These are phyloP conservation scores for Leccinum obscurum DNA, from an alignment of 768 basidiomycete species.

Conservation along the genomic window DNA sequence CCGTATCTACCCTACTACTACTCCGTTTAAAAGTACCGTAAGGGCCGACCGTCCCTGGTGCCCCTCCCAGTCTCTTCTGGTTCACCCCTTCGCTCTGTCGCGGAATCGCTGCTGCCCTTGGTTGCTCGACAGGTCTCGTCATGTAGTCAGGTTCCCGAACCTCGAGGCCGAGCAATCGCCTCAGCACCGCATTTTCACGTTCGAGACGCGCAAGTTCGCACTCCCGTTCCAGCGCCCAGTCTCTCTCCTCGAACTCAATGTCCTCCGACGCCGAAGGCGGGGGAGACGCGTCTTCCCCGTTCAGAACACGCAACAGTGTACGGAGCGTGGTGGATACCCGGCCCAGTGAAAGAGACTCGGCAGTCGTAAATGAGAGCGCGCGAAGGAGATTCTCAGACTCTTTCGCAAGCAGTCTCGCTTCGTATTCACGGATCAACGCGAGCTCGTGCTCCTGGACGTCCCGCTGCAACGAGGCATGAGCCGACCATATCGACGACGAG, in stretches of 20 bases:
- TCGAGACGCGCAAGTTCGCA: constrained; percentile 86
- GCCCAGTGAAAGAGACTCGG: constrained; percentile 65
- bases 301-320: constrained; percentile 62
- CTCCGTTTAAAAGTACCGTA: constrained; percentile 45
- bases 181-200: constrained; percentile 82
- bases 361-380: constrained; percentile 61
- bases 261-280: constrained; percentile 2
- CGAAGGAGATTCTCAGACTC: constrained; percentile 66
- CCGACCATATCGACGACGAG: background rate
- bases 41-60: constrained; percentile 40
- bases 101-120: constrained; percentile 12
- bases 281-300: constrained; percentile 56
- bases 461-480: constrained; percentile 49
- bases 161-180: constrained; percentile 63
- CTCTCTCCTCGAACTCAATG: constrained; percentile 33
- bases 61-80: constrained; percentile 34
- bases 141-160: constrained; percentile 24
- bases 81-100: constrained; percentile 15
- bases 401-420: constrained; percentile 73
- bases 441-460: constrained; percentile 93
- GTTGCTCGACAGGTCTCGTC: constrained; percentile 13
- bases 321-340: constrained; percentile 72
- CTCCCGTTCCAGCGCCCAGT: constrained; percentile 86
- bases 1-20: constrained; percentile 18
- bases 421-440: constrained; percentile 86